Evolutionary conservation across 2,329 filamentous ascomycete genomes (phyloP).

Genomic region (Rutstroemia sp.): DNA sequence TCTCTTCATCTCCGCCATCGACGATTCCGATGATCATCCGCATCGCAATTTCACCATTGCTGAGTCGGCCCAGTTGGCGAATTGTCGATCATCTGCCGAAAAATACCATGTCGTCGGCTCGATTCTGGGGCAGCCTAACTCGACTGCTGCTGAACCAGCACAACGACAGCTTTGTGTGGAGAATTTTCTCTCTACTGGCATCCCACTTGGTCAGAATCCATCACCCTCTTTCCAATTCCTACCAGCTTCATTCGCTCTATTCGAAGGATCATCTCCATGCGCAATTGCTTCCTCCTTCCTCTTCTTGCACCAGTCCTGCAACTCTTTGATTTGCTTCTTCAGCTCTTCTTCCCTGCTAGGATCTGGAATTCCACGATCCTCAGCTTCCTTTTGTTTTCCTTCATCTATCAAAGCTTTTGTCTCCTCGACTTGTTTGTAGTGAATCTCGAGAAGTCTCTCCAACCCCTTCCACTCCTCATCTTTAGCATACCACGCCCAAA

Average conservation of each 20-base stretch:
- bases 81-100: too few relatives aligned
- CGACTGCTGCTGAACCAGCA: background rate
- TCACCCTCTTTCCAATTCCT: slow-evolving; percentile 19
- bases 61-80: too few relatives aligned
- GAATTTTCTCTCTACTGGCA: background rate
- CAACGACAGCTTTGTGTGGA: background rate
- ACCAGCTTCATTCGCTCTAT: slow-evolving; percentile 19
- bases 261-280: slow-evolving; percentile 16
- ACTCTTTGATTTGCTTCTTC: slow-evolving; percentile 11
- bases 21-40: too few relatives aligned
- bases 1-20: too few relatives aligned
- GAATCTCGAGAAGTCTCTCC: background rate
- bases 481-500: background rate
- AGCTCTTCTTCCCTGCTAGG: slow-evolving; percentile 10
- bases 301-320: slow-evolving; percentile 13
- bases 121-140: too few relatives aligned
- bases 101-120: too few relatives aligned
- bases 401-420: background rate
- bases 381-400: background rate
- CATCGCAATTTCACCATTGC: too few relatives aligned
- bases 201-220: slow-evolving; percentile 5
- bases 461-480: background rate
- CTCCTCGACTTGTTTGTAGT: background rate
- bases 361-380: slow-evolving; percentile 9
- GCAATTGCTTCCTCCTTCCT: slow-evolving; percentile 15